Percentiles rank a stretch among this genome's conserved stretches.
phyloP scores from a whole-genome alignment of 345 rosid species.

The Citrus inodora region DNA sequence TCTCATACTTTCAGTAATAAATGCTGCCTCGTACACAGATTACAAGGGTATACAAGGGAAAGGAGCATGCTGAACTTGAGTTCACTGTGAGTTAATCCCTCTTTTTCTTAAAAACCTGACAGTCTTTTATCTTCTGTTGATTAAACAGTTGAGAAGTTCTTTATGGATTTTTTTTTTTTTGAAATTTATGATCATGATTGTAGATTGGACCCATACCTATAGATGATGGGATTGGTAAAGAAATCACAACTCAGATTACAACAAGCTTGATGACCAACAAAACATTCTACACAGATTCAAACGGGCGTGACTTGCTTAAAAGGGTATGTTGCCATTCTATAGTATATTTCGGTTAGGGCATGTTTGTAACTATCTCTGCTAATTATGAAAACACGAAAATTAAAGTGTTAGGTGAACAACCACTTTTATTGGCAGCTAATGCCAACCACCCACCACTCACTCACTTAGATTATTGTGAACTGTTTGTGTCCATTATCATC shows the following conservation, averaged over 20 bases:
- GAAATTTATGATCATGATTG: constrained; percentile 14
- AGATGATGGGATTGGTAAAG: constrained; percentile 89
- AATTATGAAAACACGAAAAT: no score
- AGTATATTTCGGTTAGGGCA: not conserved
- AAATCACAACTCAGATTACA: constrained; percentile 64
- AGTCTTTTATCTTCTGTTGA: not conserved
- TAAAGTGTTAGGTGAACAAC: no score
- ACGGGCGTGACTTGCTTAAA: constrained; percentile 89
- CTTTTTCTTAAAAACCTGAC: not conserved
- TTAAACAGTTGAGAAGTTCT: constrained; percentile 8
- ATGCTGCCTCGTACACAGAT: constrained; percentile 38
- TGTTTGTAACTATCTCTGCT: no score
- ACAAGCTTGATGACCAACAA: constrained; percentile 71
- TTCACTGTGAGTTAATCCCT: constrained; percentile 65
- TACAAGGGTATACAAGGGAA: constrained; percentile 82
- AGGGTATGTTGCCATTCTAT: constrained; percentile 47
- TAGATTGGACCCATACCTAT: constrained; percentile 93
- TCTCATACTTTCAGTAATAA: constrained; percentile 13
- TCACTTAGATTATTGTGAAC: no score
- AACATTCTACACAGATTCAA: constrained; percentile 90
- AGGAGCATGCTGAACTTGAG: constrained; percentile 88
- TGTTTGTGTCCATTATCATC: no score
- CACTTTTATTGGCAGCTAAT: no score
- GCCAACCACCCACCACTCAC: no score
- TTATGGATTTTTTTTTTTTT: constrained; percentile 16